Percentiles rank a stretch among this genome's conserved stretches.
phyloP scores from a whole-genome alignment of 1,284 basidiomycete genomes.

The Apiotrichum montevideense region DNA sequence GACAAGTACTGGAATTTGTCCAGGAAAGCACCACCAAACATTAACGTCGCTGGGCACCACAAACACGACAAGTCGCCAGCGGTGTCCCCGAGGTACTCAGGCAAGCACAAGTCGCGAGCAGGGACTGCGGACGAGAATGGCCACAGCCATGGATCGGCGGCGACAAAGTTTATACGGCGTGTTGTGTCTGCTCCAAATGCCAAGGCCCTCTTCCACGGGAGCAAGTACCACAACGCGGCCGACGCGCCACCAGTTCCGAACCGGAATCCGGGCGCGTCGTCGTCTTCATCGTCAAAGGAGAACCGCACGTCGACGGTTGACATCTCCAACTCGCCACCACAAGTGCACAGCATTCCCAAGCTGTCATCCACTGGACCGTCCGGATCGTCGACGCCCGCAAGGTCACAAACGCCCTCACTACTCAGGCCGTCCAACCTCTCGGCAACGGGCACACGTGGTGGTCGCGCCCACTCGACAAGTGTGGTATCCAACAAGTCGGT shows the following conservation, averaged over 20 bases:
- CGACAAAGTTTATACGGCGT: conserved; percentile 65
- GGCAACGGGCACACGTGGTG: conserved; percentile 25
- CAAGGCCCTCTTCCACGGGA: conserved; percentile 67
- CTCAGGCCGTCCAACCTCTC: conserved; percentile 47
- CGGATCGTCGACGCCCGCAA: conserved; percentile 54
- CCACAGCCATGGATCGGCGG: neutral
- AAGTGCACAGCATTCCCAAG: conserved; percentile 10
- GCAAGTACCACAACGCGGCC: conserved; percentile 20
- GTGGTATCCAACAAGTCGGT: conserved; percentile 7
- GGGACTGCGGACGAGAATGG: conserved; percentile 4
- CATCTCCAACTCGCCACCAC: conserved; percentile 21
- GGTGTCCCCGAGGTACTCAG: neutral
- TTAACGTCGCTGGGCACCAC: neutral
- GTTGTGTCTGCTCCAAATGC: conserved; percentile 96
- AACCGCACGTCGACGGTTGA: conserved; percentile 4
- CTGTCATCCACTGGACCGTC: conserved; percentile 59
- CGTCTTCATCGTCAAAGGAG: neutral
- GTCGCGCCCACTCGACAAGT: conserved; percentile 23
- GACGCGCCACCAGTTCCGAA: conserved; percentile 36
- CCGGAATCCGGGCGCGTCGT: neutral
- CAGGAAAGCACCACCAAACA: conserved; percentile 9
- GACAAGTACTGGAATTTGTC: conserved; percentile 26
- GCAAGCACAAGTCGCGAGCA: neutral
- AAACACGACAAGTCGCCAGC: neutral
- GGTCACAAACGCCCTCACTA: conserved; percentile 27